Percentiles rank a stretch among this genome's conserved stretches.
Evolutionary conservation across 1,284 basidiomycete genomes (phyloP).

Genomic region (Ganoderma lucidum): DNA sequence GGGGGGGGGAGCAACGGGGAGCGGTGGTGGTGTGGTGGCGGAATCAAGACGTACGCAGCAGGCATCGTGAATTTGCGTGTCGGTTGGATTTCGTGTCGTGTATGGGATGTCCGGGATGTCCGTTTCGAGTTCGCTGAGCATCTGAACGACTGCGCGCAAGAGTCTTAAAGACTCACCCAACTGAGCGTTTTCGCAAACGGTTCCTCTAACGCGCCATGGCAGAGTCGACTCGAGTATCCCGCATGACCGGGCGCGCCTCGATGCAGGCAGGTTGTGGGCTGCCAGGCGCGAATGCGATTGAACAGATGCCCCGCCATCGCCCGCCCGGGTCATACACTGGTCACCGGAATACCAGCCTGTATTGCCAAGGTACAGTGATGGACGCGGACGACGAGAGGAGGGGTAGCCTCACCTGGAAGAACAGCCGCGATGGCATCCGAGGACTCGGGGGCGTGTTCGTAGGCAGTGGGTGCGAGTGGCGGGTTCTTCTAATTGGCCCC

Average conservation of each 20-base stretch:
- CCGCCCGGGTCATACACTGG: conserved; percentile 12
- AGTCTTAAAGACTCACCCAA: conserved; percentile 21
- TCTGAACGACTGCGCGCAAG: conserved; percentile 11
- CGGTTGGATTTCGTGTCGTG: conserved; percentile 9
- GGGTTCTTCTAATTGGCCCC: conserved; percentile 5
- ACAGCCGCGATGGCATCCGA: conserved; percentile 21
- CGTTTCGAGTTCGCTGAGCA: conserved; percentile 20
- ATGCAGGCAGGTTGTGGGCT: conserved; percentile 19
- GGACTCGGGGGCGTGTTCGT: conserved; percentile 9
- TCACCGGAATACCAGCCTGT: conserved; percentile 5
- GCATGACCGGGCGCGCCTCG: conserved; percentile 29
- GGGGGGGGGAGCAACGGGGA: too few relatives aligned
- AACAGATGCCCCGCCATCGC: conserved; percentile 17
- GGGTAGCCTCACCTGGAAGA: conserved; percentile 17
- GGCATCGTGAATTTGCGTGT: conserved; percentile 4
- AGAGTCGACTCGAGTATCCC: conserved; percentile 19
- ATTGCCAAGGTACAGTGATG: conserved; percentile 24
- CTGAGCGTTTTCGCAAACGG: conserved; percentile 22
- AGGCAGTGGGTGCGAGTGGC: conserved; percentile 16
- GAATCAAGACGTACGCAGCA: conserved; percentile 2
- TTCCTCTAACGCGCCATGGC: conserved; percentile 12
- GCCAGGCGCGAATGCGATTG: conserved; percentile 6
- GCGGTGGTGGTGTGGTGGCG: neutral
- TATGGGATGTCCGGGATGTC: conserved; percentile 15
- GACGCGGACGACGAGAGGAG: conserved; percentile 1